Base-by-base conservation (phyloP, 495 filamentous ascomycete species). In the Aspergillus homomorphus region DNA sequence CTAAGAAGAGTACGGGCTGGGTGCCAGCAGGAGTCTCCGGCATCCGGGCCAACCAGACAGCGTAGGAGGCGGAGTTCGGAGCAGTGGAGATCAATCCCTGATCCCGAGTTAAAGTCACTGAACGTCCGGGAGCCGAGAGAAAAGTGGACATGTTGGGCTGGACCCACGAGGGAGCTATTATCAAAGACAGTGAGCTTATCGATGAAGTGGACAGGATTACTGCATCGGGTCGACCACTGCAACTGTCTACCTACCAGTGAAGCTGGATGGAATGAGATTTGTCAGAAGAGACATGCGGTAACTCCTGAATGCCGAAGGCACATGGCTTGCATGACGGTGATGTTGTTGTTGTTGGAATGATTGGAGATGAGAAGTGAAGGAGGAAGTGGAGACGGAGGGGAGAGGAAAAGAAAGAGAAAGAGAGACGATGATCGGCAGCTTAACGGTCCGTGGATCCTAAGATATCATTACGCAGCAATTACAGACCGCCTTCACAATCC, bases 21-120 rank as follows among this genome's bases (percentile, higher is more conserved):
- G 33, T 10, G 44, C 12, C n/a, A 22, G 33, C 21, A 30, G 3
- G 43, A n/a, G 43, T 46, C n/a, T 56, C 45, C 54, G 44, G 54
- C 48, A 41, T 50, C 54, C 54, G 54, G 38, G 33, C 54, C 54
- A 56, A 56, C 54, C 45, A 56, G 15, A 45, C 20, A n/a, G 16
- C n/a, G 4, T 18, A 20, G 41, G 28, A 38, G 0, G 1, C 10
- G 3, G 21, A 9, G 24, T 38, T n/a, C 46, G 16, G 24, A 22
- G 22, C 6, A n/a, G 42, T 24, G 46, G 23, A 33, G 19, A 48
- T 14, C 3, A 18, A 24, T 33, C n/a, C 26, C 43, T 49, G 22
- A 15, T 7, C 46, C 21, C 24, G 9, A 24, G 46, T 9, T 41
- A 43, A 22, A 20, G 15, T 42, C 9, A 7, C 18, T n/a, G 19